Conservation (phyloP, 2,329 filamentous ascomycete species). For the Neofusicoccum sp. region DNA sequence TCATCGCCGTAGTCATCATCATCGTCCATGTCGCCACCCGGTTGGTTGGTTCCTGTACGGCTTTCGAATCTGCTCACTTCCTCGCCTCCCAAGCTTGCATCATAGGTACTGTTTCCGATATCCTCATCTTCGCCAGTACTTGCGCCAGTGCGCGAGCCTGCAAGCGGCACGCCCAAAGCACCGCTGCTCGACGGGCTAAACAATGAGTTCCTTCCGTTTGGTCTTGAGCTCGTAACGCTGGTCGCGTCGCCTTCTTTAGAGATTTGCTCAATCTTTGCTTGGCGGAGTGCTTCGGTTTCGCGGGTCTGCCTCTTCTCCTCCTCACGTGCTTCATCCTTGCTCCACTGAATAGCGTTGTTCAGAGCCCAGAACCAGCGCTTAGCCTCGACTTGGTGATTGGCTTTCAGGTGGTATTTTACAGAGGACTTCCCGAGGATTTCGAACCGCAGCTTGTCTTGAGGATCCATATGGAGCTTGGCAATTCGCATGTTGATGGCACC, state of each 20-base stretch:
- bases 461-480: slow-evolving; percentile 89
- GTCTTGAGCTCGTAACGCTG: slow-evolving; percentile 37
- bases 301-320: slow-evolving; percentile 75
- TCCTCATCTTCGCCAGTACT: slow-evolving; percentile 55
- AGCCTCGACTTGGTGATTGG: slow-evolving; percentile 95
- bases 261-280: slow-evolving; percentile 75
- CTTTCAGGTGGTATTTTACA: slow-evolving; percentile 96
- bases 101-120: slow-evolving; percentile 54
- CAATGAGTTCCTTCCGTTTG: slow-evolving; percentile 22
- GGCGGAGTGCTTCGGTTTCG: slow-evolving; percentile 71
- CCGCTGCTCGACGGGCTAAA: neutral
- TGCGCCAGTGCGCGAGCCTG: slow-evolving; percentile 40
- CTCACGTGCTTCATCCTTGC: slow-evolving; percentile 93
- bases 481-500: slow-evolving; percentile 99
- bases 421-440: slow-evolving; percentile 98
- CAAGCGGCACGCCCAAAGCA: slow-evolving; percentile 1
- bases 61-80: slow-evolving; percentile 51
- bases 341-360: slow-evolving; percentile 98
- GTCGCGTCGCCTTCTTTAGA: slow-evolving; percentile 42
- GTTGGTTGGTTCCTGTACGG: slow-evolving; percentile 49
- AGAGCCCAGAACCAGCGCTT: slow-evolving; percentile 99
- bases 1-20: slow-evolving; percentile 75
- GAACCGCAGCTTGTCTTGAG: slow-evolving; percentile 95
- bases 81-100: slow-evolving; percentile 56
- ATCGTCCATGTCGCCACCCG: slow-evolving; percentile 60